Conservation (phyloP, 139 green algal species). For the Tetraselmis chui region DNA sequence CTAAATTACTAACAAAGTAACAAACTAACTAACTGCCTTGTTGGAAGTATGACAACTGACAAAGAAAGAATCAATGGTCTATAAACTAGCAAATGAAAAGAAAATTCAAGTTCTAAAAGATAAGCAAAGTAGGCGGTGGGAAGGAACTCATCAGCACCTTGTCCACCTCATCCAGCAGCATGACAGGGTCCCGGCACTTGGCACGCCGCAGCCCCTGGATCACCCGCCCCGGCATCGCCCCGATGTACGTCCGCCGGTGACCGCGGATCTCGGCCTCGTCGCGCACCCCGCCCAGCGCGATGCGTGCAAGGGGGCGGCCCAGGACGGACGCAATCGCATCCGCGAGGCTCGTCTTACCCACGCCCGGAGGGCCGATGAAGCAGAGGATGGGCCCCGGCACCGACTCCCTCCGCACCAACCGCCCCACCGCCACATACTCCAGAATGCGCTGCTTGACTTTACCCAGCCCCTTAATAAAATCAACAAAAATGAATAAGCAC, state of each 20-base stretch:
- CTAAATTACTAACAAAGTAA: too few species aligned
- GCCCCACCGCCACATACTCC: conserved; percentile 66
- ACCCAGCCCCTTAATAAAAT: conserved; percentile 27
- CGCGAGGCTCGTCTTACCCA: conserved; percentile 47
- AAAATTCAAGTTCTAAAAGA: too few species aligned
- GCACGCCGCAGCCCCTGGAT: conserved; percentile 40
- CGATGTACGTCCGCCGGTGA: conserved; percentile 48
- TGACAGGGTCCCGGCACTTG: conserved; percentile 39
- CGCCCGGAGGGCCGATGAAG: conserved; percentile 44
- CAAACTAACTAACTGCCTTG: too few species aligned
- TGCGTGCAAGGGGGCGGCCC: conserved; percentile 28
- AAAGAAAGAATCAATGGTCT: too few species aligned
- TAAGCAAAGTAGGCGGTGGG: too few species aligned
- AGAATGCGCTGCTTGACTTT: conserved; percentile 54
- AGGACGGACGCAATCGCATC: conserved; percentile 33
- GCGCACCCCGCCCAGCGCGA: conserved; percentile 41
- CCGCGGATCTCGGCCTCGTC: conserved; percentile 54
- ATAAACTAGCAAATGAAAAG: too few species aligned
- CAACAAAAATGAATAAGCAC: too few species aligned
- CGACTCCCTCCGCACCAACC: conserved; percentile 28
- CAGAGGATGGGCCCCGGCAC: conserved; percentile 31
- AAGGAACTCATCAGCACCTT: conserved; percentile 35
- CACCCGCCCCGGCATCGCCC: conserved; percentile 39
- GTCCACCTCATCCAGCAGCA: conserved; percentile 52
- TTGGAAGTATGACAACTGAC: too few species aligned